Base-by-base conservation (phyloP, 2,329 filamentous ascomycete genomes). In the Periconia sp. region DNA sequence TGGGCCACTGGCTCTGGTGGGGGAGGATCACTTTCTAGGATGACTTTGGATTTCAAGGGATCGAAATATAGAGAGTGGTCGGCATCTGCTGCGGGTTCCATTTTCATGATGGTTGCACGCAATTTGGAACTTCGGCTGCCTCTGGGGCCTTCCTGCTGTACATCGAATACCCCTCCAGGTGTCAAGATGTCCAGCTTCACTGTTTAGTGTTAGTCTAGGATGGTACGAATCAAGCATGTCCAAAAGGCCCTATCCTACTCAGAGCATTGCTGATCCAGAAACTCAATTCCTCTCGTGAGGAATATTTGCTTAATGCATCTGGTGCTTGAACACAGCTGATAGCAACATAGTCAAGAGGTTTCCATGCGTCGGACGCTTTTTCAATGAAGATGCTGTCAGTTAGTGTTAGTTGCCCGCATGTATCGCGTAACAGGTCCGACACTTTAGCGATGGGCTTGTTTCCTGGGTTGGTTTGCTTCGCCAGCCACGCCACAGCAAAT, bases 401-500 rank as follows among this genome's bases (percentile, higher is more conserved):
- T 3, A 94, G 78, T 56, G 88, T 87, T 62, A 96, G 82, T 1
- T 84, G 85, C n/a, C 45, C 31, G 60, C 89, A 89, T 7, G 85
- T 82, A 35, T 89, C 87, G 57, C 90, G 87, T 50, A 95, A 84
- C 6, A 85, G 80, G 57, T 90, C 87, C 19, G 90, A 75, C 87
- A 77, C 90, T 84, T 78, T 92, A 20, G 69, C 72, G 45, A 74
- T 69, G 3, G 65, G 63, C 51, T 74, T 74, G 53, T 68, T 73
- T 18, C 68, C 69, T 18, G 68, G 57, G 30, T 76, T 76, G 2
- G 72, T 73, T 52, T 78, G 76, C 35, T 78, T 68, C 3, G 84
- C 82, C 41, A 79, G 75, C 85, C 85, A 89, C 11, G 83, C 85
- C 62, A 88, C 80, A n/a, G 82, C 86, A 48, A 80, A 78, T 45